These are phyloP conservation scores for Hymenoscyphus repandus DNA, from an alignment of 2,329 filamentous ascomycete genomes.

Conservation along the genomic window DNA sequence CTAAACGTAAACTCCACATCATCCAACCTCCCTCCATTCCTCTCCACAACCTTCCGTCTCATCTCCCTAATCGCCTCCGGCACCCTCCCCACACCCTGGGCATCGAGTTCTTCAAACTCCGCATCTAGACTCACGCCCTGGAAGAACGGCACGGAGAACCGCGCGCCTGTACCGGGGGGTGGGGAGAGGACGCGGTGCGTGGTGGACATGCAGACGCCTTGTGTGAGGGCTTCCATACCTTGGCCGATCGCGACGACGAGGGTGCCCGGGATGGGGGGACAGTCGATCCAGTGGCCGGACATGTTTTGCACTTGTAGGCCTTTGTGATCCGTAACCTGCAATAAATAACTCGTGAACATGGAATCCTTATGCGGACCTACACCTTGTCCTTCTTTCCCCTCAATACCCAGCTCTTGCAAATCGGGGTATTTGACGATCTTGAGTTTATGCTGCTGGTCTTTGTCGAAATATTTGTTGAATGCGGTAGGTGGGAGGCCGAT, in stretches of 20 bases:
- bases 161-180: constrained; percentile 59
- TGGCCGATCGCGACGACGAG: constrained; percentile 86
- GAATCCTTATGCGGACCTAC: constrained; percentile 81
- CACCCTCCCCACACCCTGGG: constrained; percentile 41
- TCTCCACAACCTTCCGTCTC: constrained; percentile 52
- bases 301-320: constrained; percentile 83
- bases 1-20: constrained; percentile 86
- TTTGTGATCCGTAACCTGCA: constrained; percentile 71
- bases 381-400: constrained; percentile 43
- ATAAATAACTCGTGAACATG: constrained; percentile 76
- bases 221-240: constrained; percentile 78
- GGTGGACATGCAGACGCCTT: constrained; percentile 75
- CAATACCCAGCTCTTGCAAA: constrained; percentile 49
- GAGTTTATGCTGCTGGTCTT: constrained; percentile 69
- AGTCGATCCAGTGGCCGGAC: constrained; percentile 74
- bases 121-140: constrained; percentile 78
- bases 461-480: constrained; percentile 75
- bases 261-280: constrained; percentile 68
- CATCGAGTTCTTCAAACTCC: constrained; percentile 55
- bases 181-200: constrained; percentile 82
- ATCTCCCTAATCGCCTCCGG: constrained; percentile 59
- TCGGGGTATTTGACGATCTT: constrained; percentile 89
- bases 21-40: constrained; percentile 53
- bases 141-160: constrained; percentile 83
- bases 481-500: constrained; percentile 64